These are phyloP conservation scores for Teratosphaeria gauchensis DNA, from an alignment of 2,329 filamentous ascomycete species.

Conservation along the genomic window DNA sequence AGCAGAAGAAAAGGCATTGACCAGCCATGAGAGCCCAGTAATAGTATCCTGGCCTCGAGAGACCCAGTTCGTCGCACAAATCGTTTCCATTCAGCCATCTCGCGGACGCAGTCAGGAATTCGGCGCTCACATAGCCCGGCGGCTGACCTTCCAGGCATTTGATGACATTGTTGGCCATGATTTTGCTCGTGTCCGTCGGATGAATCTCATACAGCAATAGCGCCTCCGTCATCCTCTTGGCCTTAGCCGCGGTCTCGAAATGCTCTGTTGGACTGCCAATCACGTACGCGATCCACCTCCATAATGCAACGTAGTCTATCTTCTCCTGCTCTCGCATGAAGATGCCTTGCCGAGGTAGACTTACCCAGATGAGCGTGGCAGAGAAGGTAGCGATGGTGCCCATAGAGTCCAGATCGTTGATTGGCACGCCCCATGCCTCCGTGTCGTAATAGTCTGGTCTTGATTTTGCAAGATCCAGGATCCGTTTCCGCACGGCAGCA, in stretches of 20 bases:
- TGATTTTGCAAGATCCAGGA: slow-evolving; percentile 48
- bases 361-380: slow-evolving; percentile 55
- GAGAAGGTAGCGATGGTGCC: slow-evolving; percentile 65
- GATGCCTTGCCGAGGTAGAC: slow-evolving; percentile 64
- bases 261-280: slow-evolving; percentile 56
- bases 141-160: slow-evolving; percentile 55
- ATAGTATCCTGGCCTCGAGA: slow-evolving; percentile 47
- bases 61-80: slow-evolving; percentile 50
- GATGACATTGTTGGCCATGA: slow-evolving; percentile 68
- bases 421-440: slow-evolving; percentile 51
- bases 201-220: slow-evolving; percentile 56
- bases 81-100: slow-evolving; percentile 61
- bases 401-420: slow-evolving; percentile 68
- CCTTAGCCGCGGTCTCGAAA: slow-evolving; percentile 43
- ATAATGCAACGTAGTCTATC: slow-evolving; percentile 62
- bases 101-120: slow-evolving; percentile 58
- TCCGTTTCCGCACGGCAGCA: slow-evolving; percentile 55
- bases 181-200: slow-evolving; percentile 52
- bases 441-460: slow-evolving; percentile 54
- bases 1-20: slow-evolving; percentile 58
- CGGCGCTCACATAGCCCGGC: slow-evolving; percentile 54
- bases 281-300: slow-evolving; percentile 64
- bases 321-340: slow-evolving; percentile 53
- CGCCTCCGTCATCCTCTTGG: slow-evolving; percentile 57
- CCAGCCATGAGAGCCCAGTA: slow-evolving; percentile 52